These are phyloP conservation scores for Trichophyton schoenleinii DNA, from an alignment of 2,329 filamentous ascomycete species.

Conservation along the genomic window DNA sequence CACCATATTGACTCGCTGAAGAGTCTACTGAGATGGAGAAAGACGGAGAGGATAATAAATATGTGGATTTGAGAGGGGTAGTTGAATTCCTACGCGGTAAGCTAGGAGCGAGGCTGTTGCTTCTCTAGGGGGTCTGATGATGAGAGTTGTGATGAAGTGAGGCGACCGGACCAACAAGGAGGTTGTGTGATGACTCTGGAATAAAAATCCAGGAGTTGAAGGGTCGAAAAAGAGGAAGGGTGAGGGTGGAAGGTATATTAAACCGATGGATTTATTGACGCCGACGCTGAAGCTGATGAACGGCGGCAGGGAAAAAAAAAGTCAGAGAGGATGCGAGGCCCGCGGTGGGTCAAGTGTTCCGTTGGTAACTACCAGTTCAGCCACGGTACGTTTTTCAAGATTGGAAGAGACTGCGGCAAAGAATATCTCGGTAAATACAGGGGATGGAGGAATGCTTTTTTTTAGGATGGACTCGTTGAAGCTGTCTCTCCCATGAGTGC, in stretches of 20 bases:
- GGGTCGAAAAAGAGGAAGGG: conserved; percentile 5
- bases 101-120: background rate
- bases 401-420: background rate
- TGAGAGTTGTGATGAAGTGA: background rate
- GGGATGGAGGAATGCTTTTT: background rate
- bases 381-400: background rate
- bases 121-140: background rate
- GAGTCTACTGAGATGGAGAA: conserved; percentile 14
- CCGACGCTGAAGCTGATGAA: background rate
- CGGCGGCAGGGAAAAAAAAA: background rate
- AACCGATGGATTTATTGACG: background rate
- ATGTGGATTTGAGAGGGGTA: background rate
- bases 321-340: conserved; percentile 1
- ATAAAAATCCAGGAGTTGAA: background rate
- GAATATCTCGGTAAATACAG: background rate
- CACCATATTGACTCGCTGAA: conserved; percentile 32
- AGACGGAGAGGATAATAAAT: conserved; percentile 7
- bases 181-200: background rate
- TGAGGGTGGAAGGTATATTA: background rate
- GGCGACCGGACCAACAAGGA: background rate
- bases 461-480: background rate
- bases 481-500: background rate
- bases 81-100: background rate
- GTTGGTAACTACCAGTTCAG: background rate
- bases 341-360: conserved; percentile 2